A percentile compares a stretch with the other conserved stretches of the same genome.
Conservation (phyloP, 768 basidiomycete species). For the Pisolithus sp. region DNA sequence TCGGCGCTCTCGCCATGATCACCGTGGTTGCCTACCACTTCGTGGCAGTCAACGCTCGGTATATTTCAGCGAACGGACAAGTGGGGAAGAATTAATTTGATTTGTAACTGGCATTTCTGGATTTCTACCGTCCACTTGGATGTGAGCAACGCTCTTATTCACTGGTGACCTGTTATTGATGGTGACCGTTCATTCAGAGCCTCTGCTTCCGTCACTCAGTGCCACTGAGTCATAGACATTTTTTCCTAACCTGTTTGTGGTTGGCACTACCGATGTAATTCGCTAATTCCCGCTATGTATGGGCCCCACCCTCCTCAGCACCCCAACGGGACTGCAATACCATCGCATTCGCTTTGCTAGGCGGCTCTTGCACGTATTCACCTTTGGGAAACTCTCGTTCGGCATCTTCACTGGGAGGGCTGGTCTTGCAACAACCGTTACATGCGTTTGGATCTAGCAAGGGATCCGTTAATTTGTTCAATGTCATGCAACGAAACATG, state of each 20-base stretch:
- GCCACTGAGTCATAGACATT: no score
- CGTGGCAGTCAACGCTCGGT: slow-evolving; percentile 73
- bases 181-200: background rate
- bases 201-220: no score
- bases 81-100: slow-evolving; percentile 5
- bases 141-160: background rate
- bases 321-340: background rate
- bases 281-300: no score
- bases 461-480: no score
- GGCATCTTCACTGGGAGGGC: no score
- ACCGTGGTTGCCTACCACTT: slow-evolving; percentile 88
- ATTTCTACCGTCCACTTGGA: background rate
- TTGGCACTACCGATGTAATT: no score
- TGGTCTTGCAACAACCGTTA: no score
- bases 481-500: background rate
- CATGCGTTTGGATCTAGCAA: no score
- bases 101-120: background rate
- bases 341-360: background rate
- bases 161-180: background rate
- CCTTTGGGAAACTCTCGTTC: no score
- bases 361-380: background rate
- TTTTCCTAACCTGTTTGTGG: no score
- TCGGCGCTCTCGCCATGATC: slow-evolving; percentile 82
- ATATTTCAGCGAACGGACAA: slow-evolving; percentile 29
- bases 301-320: background rate